These are phyloP conservation scores for Tuber magnatum DNA, from an alignment of 495 filamentous ascomycete genomes.

Conservation along the genomic window DNA sequence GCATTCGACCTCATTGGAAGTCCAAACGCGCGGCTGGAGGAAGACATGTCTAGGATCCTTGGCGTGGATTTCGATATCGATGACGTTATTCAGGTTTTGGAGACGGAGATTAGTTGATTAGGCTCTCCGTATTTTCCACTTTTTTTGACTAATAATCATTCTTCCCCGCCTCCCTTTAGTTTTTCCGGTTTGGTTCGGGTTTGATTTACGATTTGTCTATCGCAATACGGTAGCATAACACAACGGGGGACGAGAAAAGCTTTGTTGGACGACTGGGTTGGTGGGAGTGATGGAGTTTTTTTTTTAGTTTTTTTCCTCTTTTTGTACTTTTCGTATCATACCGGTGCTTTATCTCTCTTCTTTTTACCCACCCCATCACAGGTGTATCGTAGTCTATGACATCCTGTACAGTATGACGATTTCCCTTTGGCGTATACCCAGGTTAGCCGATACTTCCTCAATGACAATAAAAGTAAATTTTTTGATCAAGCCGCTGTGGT, in stretches of 20 bases:
- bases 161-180: not conserved
- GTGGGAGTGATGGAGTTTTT: not conserved
- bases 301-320: not conserved
- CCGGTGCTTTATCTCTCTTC: not conserved
- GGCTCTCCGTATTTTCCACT: not conserved
- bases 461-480: not conserved
- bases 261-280: not conserved
- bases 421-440: not conserved
- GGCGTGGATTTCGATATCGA: slow-evolving; percentile 40
- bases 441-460: not conserved
- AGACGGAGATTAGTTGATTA: slow-evolving; percentile 36
- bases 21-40: slow-evolving; percentile 28
- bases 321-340: not conserved
- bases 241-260: not conserved
- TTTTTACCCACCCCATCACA: not conserved
- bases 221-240: not conserved
- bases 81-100: slow-evolving; percentile 40
- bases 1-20: slow-evolving; percentile 33
- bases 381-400: not conserved
- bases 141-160: not conserved
- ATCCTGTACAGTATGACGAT: not conserved
- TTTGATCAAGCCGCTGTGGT: not conserved
- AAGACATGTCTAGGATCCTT: slow-evolving; percentile 36
- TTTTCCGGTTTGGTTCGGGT: slow-evolving; percentile 10
- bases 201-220: not conserved